Conservation (phyloP, 352 stramenopile species). For the Saprolegnia diclina region DNA sequence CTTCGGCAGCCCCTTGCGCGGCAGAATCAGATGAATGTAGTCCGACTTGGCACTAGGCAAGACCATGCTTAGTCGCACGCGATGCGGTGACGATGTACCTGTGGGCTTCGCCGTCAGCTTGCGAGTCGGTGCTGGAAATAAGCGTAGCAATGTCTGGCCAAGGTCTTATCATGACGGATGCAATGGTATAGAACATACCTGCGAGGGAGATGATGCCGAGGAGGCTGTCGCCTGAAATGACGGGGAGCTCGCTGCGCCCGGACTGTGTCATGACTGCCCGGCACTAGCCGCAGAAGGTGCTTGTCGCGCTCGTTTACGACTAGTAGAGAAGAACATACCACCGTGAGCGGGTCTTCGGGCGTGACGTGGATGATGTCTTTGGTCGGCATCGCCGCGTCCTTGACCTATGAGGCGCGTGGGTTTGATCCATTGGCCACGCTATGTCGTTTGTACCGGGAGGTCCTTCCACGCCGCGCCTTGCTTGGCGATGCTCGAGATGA, state of each 20-base stretch:
- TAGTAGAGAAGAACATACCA: slow-evolving; percentile 35
- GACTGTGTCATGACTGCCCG: slow-evolving; percentile 72
- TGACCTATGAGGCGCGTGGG: slow-evolving; percentile 33
- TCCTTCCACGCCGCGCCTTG: slow-evolving; percentile 13
- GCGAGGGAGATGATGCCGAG: slow-evolving; percentile 74
- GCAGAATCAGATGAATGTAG: slow-evolving; percentile 84
- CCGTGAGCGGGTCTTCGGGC: slow-evolving; percentile 64
- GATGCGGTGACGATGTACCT: slow-evolving; percentile 12
- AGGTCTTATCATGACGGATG: too few relatives aligned
- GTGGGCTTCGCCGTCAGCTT: slow-evolving; percentile 19
- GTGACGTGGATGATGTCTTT: slow-evolving; percentile 70
- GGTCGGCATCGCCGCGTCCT: slow-evolving; percentile 57
- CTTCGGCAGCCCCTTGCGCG: slow-evolving; percentile 67
- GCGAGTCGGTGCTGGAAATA: slow-evolving; percentile 12
- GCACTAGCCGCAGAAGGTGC: slow-evolving; percentile 37
- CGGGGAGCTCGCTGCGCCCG: slow-evolving; percentile 54
- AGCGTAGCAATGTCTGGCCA: slow-evolving; percentile 18
- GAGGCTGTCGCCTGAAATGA: slow-evolving; percentile 60
- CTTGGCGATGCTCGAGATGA: slow-evolving; percentile 53
- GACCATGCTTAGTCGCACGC: slow-evolving; percentile 21
- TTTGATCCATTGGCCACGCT: neutral
- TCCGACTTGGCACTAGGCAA: slow-evolving; percentile 77
- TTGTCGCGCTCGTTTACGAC: neutral
- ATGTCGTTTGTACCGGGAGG: neutral
- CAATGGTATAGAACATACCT: slow-evolving; percentile 29